phyloP scores from a whole-genome alignment of 1,284 basidiomycete genomes.

The Puccinia triticina region DNA sequence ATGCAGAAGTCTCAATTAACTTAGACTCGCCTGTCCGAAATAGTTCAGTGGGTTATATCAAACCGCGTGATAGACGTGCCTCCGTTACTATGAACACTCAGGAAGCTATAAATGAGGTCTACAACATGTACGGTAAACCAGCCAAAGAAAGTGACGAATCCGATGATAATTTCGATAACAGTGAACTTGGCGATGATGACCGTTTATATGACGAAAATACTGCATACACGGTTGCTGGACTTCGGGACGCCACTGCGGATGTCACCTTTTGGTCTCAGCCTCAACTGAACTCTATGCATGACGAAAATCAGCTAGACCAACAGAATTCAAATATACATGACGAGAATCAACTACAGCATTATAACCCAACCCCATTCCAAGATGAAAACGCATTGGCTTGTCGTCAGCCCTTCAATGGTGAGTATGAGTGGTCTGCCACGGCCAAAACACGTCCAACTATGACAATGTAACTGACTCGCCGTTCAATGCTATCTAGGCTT shows the following conservation, averaged over 20 bases:
- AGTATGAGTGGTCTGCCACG: background rate
- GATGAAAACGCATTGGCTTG: conserved; percentile 29
- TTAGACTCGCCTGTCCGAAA: conserved; percentile 40
- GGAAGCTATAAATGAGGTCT: conserved; percentile 47
- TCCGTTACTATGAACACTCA: conserved; percentile 48
- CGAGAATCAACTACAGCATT: background rate
- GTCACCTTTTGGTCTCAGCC: conserved; percentile 51
- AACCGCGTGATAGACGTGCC: conserved; percentile 37
- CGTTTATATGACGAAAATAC: conserved; percentile 39
- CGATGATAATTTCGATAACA: conserved; percentile 49
- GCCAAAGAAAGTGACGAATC: conserved; percentile 44
- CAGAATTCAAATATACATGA: background rate
- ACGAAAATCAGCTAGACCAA: background rate
- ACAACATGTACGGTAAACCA: conserved; percentile 44
- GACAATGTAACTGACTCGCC: background rate
- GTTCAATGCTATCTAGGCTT: background rate
- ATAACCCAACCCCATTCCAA: conserved; percentile 9
- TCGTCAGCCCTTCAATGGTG: conserved; percentile 6
- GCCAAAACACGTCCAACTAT: background rate
- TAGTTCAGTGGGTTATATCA: conserved; percentile 31
- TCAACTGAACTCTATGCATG: background rate
- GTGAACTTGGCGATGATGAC: conserved; percentile 40
- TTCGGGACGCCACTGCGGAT: conserved; percentile 49
- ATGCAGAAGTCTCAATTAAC: conserved; percentile 48
- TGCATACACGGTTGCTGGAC: conserved; percentile 19